Conservation (phyloP, 805 yeast genomes). For the Ogataea nakhonphanomensis region DNA sequence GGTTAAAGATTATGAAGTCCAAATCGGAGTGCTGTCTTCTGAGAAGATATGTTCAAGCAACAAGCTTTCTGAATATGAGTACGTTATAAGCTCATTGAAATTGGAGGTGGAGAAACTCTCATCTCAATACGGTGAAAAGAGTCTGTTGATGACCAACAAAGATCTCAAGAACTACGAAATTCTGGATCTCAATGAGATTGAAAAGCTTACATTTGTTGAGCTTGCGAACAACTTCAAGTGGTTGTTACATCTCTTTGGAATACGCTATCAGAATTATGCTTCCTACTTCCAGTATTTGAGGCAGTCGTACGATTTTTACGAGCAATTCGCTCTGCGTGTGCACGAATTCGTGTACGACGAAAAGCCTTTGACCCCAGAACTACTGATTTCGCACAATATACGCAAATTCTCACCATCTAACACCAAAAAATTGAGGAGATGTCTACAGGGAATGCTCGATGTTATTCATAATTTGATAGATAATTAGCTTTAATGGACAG, state of each 20-base stretch:
- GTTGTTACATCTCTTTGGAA: slow-evolving; percentile 13
- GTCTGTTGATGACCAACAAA: slow-evolving; percentile 1
- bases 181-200: slow-evolving; percentile 11
- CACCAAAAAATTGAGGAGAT: slow-evolving; percentile 9
- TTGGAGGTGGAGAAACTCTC: slow-evolving; percentile 1
- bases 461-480: slow-evolving; percentile 3
- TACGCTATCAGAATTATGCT: slow-evolving; percentile 14
- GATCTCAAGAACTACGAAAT: slow-evolving; percentile 9
- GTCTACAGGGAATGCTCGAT: slow-evolving; percentile 18
- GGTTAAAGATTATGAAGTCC: not conserved
- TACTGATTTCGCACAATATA: slow-evolving; percentile 11
- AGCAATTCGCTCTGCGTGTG: slow-evolving; percentile 13
- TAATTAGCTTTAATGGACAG: slow-evolving; percentile 4
- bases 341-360: slow-evolving; percentile 16
- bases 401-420: slow-evolving; percentile 6
- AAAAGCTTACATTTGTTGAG: slow-evolving; percentile 12
- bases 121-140: slow-evolving; percentile 5
- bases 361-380: slow-evolving; percentile 8
- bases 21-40: not conserved
- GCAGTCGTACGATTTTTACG: slow-evolving; percentile 15
- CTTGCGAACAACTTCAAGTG: slow-evolving; percentile 16
- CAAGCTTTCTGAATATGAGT: slow-evolving; percentile 4
- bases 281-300: slow-evolving; percentile 17
- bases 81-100: slow-evolving; percentile 4
- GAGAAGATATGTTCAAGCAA: slow-evolving; percentile 1